phyloP scores from a whole-genome alignment of 306 rosid species.

The Cucumis melo region DNA sequence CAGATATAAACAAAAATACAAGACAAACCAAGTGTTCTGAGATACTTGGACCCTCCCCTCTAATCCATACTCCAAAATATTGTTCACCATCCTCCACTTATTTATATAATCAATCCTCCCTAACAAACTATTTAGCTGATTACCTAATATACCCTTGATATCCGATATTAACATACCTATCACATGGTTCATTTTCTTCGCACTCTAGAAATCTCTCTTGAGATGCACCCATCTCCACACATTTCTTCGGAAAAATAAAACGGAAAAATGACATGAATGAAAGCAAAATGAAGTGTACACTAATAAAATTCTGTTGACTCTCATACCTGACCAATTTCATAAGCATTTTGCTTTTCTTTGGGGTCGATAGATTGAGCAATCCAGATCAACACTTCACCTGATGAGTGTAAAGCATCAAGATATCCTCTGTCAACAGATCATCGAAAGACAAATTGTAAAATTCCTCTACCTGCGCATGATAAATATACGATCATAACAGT shows the following conservation, averaged over 20 bases:
- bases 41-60: too few species aligned
- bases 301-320: slow-evolving; percentile 1
- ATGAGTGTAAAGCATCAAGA: slow-evolving; percentile 85
- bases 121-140: too few species aligned
- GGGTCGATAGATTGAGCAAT: slow-evolving; percentile 79
- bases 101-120: too few species aligned
- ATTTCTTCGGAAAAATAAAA: slow-evolving; percentile 43
- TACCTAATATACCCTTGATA: too few species aligned
- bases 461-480: slow-evolving; percentile 62
- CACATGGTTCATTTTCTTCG: slow-evolving; percentile 87
- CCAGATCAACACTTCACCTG: slow-evolving; percentile 97
- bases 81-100: too few species aligned
- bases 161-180: too few species aligned
- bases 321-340: slow-evolving; percentile 69
- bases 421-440: slow-evolving; percentile 88
- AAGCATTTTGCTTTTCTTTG: slow-evolving; percentile 79
- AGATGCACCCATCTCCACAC: slow-evolving; percentile 69
- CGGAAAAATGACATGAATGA: neutral
- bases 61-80: too few species aligned
- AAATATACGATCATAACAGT: slow-evolving; percentile 14
- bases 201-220: slow-evolving; percentile 78
- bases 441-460: slow-evolving; percentile 76
- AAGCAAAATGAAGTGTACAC: slow-evolving; percentile 2
- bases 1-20: too few species aligned
- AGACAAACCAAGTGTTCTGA: too few species aligned